Conservation (phyloP, 139 green algal genomes). For the Micromonas commoda region DNA sequence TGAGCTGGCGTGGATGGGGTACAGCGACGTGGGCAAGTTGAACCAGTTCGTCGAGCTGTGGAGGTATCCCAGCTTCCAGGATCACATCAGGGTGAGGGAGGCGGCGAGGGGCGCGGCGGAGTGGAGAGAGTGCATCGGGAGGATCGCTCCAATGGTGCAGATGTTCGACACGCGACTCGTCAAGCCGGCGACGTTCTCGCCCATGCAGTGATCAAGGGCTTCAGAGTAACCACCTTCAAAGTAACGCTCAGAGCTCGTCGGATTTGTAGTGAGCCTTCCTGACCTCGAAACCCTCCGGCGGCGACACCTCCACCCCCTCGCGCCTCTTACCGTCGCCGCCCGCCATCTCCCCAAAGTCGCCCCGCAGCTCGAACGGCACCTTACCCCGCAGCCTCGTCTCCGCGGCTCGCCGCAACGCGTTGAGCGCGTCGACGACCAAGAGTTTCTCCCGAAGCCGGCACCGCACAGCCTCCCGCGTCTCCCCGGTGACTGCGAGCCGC, state of each 20-base stretch:
- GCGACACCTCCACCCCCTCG: neutral
- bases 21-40: constrained; percentile 30
- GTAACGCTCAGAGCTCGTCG: too few species aligned
- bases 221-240: too few species aligned
- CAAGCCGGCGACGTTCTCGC: constrained; percentile 24
- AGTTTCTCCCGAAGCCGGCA: neutral
- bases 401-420: neutral
- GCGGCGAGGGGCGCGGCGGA: constrained; percentile 11
- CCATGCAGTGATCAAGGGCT: too few species aligned
- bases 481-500: neutral
- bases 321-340: neutral
- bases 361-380: neutral
- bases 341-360: neutral
- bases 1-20: constrained; percentile 29
- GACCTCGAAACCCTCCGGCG: neutral
- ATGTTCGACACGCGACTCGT: constrained; percentile 24
- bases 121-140: constrained; percentile 25
- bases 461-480: neutral
- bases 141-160: constrained; percentile 31
- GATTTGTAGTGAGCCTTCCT: too few species aligned
- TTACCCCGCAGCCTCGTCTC: neutral
- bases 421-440: neutral
- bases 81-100: constrained; percentile 22
- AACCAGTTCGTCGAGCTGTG: constrained; percentile 37
- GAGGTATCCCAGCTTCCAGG: constrained; percentile 15